Evolutionary conservation across 2,329 filamentous ascomycete genomes (phyloP).

Genomic region (Aspergillus japonicus): DNA sequence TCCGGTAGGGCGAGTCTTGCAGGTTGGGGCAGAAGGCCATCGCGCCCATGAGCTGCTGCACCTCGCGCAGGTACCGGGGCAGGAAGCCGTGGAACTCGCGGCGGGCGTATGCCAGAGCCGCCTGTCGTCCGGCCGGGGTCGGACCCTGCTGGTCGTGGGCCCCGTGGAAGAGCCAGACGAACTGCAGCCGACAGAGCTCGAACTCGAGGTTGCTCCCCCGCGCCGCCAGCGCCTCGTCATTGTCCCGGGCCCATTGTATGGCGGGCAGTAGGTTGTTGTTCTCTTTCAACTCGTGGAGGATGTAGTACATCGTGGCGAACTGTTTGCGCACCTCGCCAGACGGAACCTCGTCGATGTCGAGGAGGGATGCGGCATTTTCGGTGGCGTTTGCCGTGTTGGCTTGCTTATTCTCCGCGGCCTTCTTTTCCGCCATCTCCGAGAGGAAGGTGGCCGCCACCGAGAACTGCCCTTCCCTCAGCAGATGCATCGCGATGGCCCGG

Average conservation of each 20-base stretch:
- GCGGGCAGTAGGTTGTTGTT: slow-evolving; percentile 73
- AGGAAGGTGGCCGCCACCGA: slow-evolving; percentile 82
- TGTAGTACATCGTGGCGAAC: slow-evolving; percentile 88
- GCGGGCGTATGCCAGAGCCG: slow-evolving; percentile 74
- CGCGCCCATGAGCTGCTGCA: slow-evolving; percentile 76
- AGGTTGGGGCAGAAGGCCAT: slow-evolving; percentile 79
- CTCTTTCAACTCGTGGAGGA: slow-evolving; percentile 73
- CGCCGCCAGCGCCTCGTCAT: slow-evolving; percentile 69
- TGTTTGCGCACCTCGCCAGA: slow-evolving; percentile 70
- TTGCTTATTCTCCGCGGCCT: slow-evolving; percentile 37
- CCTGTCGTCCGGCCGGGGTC: slow-evolving; percentile 32
- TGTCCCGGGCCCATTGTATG: slow-evolving; percentile 77
- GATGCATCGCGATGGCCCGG: slow-evolving; percentile 92
- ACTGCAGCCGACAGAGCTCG: slow-evolving; percentile 86
- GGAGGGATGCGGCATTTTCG: slow-evolving; percentile 42
- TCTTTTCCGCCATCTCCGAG: slow-evolving; percentile 60
- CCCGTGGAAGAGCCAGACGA: slow-evolving; percentile 80
- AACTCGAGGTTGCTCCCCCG: slow-evolving; percentile 93
- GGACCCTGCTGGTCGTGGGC: slow-evolving; percentile 54
- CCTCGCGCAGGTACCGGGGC: slow-evolving; percentile 71
- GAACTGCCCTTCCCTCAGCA: slow-evolving; percentile 92
- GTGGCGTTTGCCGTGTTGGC: slow-evolving; percentile 31
- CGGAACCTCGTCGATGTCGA: slow-evolving; percentile 59
- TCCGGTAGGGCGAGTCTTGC: slow-evolving; percentile 71
- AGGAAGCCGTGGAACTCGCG: slow-evolving; percentile 73